These are phyloP conservation scores for Diaporthe longicolla DNA, from an alignment of 2,329 filamentous ascomycete genomes.

Conservation along the genomic window DNA sequence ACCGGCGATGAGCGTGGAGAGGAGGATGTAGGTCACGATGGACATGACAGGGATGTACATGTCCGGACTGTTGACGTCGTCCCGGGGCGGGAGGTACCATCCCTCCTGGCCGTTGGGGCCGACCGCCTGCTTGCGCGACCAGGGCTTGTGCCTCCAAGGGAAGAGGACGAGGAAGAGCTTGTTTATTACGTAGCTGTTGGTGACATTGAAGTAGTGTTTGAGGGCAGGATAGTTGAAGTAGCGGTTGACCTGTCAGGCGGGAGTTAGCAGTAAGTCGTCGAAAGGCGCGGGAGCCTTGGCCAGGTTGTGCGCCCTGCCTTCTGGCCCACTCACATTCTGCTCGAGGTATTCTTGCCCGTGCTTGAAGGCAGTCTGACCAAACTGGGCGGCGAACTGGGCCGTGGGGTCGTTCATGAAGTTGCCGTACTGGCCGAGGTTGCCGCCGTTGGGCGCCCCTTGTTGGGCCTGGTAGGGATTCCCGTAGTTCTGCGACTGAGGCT, in stretches of 20 bases:
- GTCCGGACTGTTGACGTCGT: constrained; percentile 97
- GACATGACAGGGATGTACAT: constrained; percentile 99
- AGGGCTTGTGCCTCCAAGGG: constrained; percentile 97
- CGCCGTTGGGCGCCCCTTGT: constrained; percentile 64
- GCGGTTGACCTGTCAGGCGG: constrained; percentile 63
- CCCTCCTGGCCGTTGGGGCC: constrained; percentile 78
- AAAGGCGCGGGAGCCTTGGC: neutral
- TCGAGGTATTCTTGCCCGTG: constrained; percentile 96
- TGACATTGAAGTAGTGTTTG: constrained; percentile 99
- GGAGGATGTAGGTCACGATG: constrained; percentile 94
- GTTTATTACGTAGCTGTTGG: constrained; percentile 94
- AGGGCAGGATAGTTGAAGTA: constrained; percentile 94
- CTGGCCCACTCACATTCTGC: constrained; percentile 80
- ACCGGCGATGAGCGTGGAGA: constrained; percentile 91
- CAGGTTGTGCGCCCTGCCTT: neutral
- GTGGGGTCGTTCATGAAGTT: constrained; percentile 97
- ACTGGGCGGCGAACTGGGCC: constrained; percentile 93
- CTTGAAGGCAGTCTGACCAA: constrained; percentile 91
- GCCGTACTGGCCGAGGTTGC: constrained; percentile 81
- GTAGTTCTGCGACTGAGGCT: constrained; percentile 75
- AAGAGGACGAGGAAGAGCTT: constrained; percentile 96
- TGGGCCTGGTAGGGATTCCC: constrained; percentile 82
- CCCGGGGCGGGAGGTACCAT: constrained; percentile 90
- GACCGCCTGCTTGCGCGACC: constrained; percentile 89
- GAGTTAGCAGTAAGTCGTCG: constrained; percentile 13